phyloP scores from a whole-genome alignment of 23 red algal species.

The Chondrus crispus region DNA sequence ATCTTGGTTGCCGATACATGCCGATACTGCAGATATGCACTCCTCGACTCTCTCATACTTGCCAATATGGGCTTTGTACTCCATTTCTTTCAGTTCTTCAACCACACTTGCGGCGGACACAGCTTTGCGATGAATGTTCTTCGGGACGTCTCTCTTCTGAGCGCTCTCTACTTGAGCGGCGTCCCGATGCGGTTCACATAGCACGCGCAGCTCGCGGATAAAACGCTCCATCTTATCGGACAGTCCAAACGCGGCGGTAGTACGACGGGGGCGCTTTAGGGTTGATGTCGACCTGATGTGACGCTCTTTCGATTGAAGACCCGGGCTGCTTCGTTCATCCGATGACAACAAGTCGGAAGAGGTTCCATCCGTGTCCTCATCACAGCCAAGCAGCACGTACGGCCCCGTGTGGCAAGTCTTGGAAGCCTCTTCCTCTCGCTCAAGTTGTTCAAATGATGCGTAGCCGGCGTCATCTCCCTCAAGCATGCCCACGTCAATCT shows the following conservation, averaged over 20 bases:
- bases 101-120: neutral
- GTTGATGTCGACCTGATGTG: too few species aligned
- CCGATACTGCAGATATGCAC: neutral
- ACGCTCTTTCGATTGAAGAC: too few species aligned
- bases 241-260: neutral
- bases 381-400: neutral
- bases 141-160: neutral
- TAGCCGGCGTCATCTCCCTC: neutral
- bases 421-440: neutral
- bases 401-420: neutral
- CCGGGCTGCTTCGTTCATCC: neutral
- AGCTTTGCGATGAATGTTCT: neutral
- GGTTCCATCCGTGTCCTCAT: neutral
- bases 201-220: neutral
- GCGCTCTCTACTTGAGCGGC: neutral
- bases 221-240: neutral
- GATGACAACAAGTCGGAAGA: neutral
- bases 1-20: neutral
- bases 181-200: neutral
- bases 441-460: neutral
- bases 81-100: neutral
- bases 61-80: neutral
- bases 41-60: neutral
- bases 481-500: neutral
- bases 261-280: neutral